Evolutionary conservation across 352 stramenopile genomes (phyloP).

Genomic region (Phytopythium aichiense): DNA sequence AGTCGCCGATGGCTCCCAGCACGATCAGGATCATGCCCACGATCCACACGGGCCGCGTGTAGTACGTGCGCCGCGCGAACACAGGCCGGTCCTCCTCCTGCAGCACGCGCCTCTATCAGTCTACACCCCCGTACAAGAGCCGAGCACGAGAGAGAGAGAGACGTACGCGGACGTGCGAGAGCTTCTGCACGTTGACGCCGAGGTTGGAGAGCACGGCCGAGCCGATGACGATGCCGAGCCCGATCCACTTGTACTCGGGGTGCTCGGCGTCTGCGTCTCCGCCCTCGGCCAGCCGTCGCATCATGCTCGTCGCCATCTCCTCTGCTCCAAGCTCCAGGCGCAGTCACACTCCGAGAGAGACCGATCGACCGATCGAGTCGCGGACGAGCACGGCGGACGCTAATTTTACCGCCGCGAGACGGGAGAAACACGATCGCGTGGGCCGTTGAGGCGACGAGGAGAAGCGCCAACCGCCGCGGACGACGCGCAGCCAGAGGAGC

Average conservation of each 20-base stretch:
- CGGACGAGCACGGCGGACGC: neutral
- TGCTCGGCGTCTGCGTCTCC: slow-evolving; percentile 30
- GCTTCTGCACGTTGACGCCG: slow-evolving; percentile 84
- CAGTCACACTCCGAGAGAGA: neutral
- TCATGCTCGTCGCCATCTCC: neutral
- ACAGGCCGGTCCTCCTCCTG: slow-evolving; percentile 64
- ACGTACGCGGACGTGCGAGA: slow-evolving; percentile 77
- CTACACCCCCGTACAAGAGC: neutral
- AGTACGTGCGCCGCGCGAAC: slow-evolving; percentile 71
- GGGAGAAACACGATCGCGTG: neutral
- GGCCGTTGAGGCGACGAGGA: neutral
- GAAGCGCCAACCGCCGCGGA: neutral
- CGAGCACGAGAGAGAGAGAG: too few relatives aligned
- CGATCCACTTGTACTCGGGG: slow-evolving; percentile 80
- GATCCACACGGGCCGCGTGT: slow-evolving; percentile 81
- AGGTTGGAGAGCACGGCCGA: slow-evolving; percentile 84
- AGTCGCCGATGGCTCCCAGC: slow-evolving; percentile 80
- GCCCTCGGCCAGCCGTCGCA: slow-evolving; percentile 7
- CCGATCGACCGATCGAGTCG: neutral
- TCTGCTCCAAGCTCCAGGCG: too few relatives aligned
- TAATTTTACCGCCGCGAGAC: slow-evolving; percentile 1
- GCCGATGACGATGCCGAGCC: slow-evolving; percentile 68
- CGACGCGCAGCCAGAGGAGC: neutral
- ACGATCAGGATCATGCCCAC: slow-evolving; percentile 77
- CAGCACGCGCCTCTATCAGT: neutral